Conservation (phyloP, 2,329 filamentous ascomycete species). For the Pseudocercospora macadamiae region DNA sequence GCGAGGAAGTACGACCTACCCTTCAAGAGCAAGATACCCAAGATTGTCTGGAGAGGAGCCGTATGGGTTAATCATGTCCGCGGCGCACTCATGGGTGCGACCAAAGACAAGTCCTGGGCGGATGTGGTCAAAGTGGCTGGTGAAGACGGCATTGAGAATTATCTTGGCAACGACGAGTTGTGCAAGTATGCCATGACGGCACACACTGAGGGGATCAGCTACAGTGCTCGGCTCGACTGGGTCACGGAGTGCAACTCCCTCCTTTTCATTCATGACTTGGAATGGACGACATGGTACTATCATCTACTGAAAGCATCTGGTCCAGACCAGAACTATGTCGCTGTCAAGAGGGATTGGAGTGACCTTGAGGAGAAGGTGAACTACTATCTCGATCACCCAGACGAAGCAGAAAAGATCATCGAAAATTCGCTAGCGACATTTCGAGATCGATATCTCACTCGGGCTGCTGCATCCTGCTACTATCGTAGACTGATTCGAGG, state of each 20-base stretch:
- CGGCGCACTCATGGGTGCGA: neutral
- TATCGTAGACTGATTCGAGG: slow-evolving; percentile 22
- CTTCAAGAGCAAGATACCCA: slow-evolving; percentile 11
- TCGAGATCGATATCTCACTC: slow-evolving; percentile 53
- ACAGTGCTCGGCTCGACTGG: slow-evolving; percentile 27
- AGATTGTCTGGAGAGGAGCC: slow-evolving; percentile 21
- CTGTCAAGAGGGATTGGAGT: slow-evolving; percentile 44
- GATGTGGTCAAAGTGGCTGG: neutral
- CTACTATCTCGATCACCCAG: slow-evolving; percentile 44
- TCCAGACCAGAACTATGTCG: slow-evolving; percentile 30
- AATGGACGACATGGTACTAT: slow-evolving; percentile 21
- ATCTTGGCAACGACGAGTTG: slow-evolving; percentile 16
- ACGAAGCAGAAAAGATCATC: slow-evolving; percentile 48
- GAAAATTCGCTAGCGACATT: slow-evolving; percentile 53
- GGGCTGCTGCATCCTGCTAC: slow-evolving; percentile 31
- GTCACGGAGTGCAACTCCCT: slow-evolving; percentile 24
- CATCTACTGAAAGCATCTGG: slow-evolving; percentile 27
- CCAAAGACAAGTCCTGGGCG: slow-evolving; percentile 7
- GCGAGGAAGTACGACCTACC: slow-evolving; percentile 7
- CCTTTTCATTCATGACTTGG: slow-evolving; percentile 22
- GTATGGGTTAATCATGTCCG: slow-evolving; percentile 24
- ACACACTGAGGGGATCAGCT: slow-evolving; percentile 27
- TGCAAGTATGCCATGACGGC: slow-evolving; percentile 27
- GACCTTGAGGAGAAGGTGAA: slow-evolving; percentile 43
- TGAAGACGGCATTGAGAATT: neutral